Evolutionary conservation across 371 early-diverging fungal genomes (phyloP).

Genomic region (Mortierella sp.): DNA sequence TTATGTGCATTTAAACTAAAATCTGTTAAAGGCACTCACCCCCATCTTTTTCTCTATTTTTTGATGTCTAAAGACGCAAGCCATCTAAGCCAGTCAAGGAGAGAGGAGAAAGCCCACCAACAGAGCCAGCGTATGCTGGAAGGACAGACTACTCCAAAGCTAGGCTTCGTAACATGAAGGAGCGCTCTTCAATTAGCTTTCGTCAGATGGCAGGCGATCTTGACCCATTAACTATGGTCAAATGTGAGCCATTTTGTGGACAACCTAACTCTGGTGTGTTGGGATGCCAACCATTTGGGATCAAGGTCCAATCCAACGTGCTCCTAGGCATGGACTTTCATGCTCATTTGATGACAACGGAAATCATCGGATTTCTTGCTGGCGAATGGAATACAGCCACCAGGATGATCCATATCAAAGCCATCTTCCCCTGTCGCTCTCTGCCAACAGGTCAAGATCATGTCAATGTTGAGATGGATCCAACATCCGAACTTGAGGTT

Average conservation of each 20-base stretch:
- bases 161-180: slow-evolving; percentile 56
- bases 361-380: slow-evolving; percentile 89
- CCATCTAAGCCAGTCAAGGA: slow-evolving; percentile 32
- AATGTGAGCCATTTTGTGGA: slow-evolving; percentile 82
- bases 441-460: slow-evolving; percentile 78
- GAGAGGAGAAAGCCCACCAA: slow-evolving; percentile 18
- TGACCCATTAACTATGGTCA: slow-evolving; percentile 86
- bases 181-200: slow-evolving; percentile 44
- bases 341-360: slow-evolving; percentile 86
- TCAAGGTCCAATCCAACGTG: slow-evolving; percentile 81
- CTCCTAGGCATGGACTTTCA: slow-evolving; percentile 90
- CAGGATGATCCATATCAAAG: slow-evolving; percentile 64
- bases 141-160: slow-evolving; percentile 64
- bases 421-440: slow-evolving; percentile 82
- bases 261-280: slow-evolving; percentile 73
- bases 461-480: slow-evolving; percentile 93
- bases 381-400: slow-evolving; percentile 77
- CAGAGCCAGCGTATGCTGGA: slow-evolving; percentile 52
- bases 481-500: slow-evolving; percentile 81
- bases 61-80: slow-evolving; percentile 23
- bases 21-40: not conserved
- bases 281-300: slow-evolving; percentile 84
- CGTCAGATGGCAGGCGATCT: slow-evolving; percentile 59
- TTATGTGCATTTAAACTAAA: not conserved
- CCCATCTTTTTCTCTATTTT: not conserved